Base-by-base conservation (phyloP, 2,329 filamentous ascomycete genomes). In the Pseudogymnoascus verrucosus region DNA sequence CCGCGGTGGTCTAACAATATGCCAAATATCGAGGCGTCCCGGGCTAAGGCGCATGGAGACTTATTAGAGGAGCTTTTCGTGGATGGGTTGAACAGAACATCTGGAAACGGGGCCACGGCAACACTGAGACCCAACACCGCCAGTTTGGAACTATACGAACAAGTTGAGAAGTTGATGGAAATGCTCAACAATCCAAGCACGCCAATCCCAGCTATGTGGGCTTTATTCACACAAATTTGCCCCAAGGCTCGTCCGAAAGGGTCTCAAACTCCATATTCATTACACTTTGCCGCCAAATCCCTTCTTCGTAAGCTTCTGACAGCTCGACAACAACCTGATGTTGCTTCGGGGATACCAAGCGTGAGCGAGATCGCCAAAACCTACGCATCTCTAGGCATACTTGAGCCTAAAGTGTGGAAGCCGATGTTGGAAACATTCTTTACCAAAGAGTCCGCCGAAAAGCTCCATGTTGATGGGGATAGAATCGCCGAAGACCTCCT, bases 221-320 rank as follows among this genome's bases (percentile, higher is more conserved):
- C 67, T 23, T 73, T 72, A 64, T 74, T 74, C 39, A 64, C 71
- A 60, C 66, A 74, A 62, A 72, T 74, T 64, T 68, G 70, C 28
- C 70, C 71, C n/a, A 60, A 66, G n/a, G 64, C 63, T 60, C 64
- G 64, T 63, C 62, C 59, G 40, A 61, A 65, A 34, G 65, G 66
- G 4, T 44, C 54, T n/a, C 60, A 64, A 60, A 61, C 31, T 28
- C 71, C 70, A 36, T 31, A 64, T 23, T 68, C 65, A 51, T 61
- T 71, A 26, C 61, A 66, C 14, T 61, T 65, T 21, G 42, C 60
- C 26, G 65, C 67, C 16, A 65, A 36, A 26, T 51, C 44, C 7
- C 57, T 74, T 19, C 60, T 71, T 16, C 65, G 63, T 10, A 63
- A 63, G 11, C 64, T 74, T 12, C 65, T 69, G 31, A 12, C 61